Evolutionary conservation across 2,329 filamentous ascomycete genomes (phyloP).

Genomic region (Fusarium denticulatum): DNA sequence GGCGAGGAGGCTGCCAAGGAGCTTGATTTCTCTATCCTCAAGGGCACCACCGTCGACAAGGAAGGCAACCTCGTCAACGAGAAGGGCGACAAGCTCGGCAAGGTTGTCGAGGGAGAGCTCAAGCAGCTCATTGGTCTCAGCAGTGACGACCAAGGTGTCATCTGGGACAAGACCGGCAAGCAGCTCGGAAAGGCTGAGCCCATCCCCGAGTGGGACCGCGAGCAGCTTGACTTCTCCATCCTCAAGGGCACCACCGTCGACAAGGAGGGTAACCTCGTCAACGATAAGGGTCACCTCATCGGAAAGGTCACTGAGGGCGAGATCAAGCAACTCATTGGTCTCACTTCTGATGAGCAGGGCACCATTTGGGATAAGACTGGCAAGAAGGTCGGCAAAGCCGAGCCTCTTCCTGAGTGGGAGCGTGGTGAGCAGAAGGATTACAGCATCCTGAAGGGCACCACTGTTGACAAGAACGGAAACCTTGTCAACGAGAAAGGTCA

Average conservation of each 20-base stretch:
- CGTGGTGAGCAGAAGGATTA: constrained; percentile 51
- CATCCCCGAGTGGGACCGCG: constrained; percentile 63
- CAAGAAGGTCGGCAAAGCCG: constrained; percentile 72
- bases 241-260: constrained; percentile 65
- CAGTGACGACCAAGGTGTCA: constrained; percentile 74
- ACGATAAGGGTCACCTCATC: constrained; percentile 62
- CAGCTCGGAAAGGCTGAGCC: constrained; percentile 73
- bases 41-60: constrained; percentile 54
- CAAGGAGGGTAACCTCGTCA: constrained; percentile 67
- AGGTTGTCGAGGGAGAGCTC: constrained; percentile 69
- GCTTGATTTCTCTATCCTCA: constrained; percentile 32
- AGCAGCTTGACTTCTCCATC: constrained; percentile 33
- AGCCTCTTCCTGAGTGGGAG: constrained; percentile 68
- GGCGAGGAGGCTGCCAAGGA: constrained; percentile 30
- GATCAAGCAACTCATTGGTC: constrained; percentile 69
- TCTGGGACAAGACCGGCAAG: constrained; percentile 71
- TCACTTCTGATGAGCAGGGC: constrained; percentile 72
- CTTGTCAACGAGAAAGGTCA: constrained; percentile 63
- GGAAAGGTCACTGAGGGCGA: constrained; percentile 72
- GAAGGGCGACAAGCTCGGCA: constrained; percentile 65
- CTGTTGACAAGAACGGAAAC: constrained; percentile 69
- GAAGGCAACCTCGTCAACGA: constrained; percentile 66
- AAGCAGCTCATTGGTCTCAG: constrained; percentile 72
- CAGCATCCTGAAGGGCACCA: constrained; percentile 54
- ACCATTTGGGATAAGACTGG: constrained; percentile 71